Base-by-base conservation (phyloP, 441 rosid genomes). In the Dalechampia spathulata region DNA sequence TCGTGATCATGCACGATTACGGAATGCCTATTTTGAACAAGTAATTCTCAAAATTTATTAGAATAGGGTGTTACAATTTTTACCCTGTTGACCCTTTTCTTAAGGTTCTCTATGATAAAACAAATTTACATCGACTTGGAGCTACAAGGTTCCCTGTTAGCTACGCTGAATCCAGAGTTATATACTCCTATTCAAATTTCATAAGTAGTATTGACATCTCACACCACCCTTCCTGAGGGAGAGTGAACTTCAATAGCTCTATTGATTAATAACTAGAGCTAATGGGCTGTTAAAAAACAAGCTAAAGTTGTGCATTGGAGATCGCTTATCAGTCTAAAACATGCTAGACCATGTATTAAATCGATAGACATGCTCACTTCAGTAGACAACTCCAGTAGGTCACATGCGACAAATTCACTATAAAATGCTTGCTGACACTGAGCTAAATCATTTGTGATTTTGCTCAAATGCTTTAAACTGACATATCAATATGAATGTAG, bases 21-120 rank as follows among this genome's bases (percentile, higher is more conserved):
- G 99, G 55, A 92, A 92, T 76, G 85, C 73, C 17, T 92, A 77
- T 74, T 79, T 92, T 27, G 96, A 92, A 61, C 97, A 92, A 96
- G 99, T 89, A 71, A 58, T 63, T 51, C 23, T 46, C 17, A 15
- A 28, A n/a, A n/a, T n/a, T 37, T 30, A 21, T 27, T 32, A 32
- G 37, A 61, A 41, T 13, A n/a, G n/a, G n/a, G n/a, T n/a, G n/a
- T n/a, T n/a, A n/a, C n/a, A n/a, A n/a, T n/a, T n/a, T n/a, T n/a
- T n/a, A n/a, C n/a, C n/a, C n/a, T n/a, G n/a, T n/a, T n/a, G n/a
- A n/a, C n/a, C n/a, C n/a, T n/a, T n/a, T n/a, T n/a, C n/a, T n/a
- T n/a, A n/a, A n/a, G n/a, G n/a, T n/a, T n/a, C n/a, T n/a, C n/a
- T n/a, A n/a, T n/a, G n/a, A n/a, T n/a, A n/a, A n/a, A n/a, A n/a